phyloP scores from a whole-genome alignment of 495 filamentous ascomycete genomes.

The Cercophora samala region DNA sequence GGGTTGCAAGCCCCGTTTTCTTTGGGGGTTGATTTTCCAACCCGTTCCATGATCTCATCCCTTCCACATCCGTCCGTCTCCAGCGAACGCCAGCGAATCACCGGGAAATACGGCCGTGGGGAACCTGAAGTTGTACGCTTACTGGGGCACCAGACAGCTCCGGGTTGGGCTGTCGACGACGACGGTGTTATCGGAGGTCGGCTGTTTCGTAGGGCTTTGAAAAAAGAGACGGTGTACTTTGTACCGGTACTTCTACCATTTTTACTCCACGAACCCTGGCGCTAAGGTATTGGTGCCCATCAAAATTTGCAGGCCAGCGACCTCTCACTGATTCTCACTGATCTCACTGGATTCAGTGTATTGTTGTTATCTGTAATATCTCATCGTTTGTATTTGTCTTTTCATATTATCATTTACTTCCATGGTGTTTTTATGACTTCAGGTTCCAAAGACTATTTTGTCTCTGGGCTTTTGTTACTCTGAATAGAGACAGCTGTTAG shows the following conservation, averaged over 20 bases:
- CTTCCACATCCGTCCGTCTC: conserved; percentile 9
- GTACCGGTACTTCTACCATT: not conserved
- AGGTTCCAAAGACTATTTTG: not conserved
- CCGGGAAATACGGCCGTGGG: conserved; percentile 6
- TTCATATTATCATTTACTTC: not conserved
- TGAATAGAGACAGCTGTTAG: not conserved
- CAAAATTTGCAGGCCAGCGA: conserved; percentile 9
- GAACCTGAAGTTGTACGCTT: not conserved
- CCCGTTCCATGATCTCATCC: conserved; percentile 19
- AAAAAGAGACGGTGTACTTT: not conserved
- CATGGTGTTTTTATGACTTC: not conserved
- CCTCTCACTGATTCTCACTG: not conserved
- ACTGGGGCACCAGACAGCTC: not conserved
- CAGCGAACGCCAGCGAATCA: conserved; percentile 16
- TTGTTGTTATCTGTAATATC: not conserved
- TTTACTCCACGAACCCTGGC: not conserved
- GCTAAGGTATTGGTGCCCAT: conserved; percentile 11
- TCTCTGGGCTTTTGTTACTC: not conserved
- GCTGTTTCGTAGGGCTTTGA: not conserved
- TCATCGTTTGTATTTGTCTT: not conserved
- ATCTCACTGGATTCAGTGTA: not conserved
- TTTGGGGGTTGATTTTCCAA: conserved; percentile 4
- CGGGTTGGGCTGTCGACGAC: not conserved
- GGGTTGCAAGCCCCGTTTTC: conserved; percentile 2
- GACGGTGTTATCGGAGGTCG: not conserved